A percentile compares a stretch with the other conserved stretches of the same genome.
Evolutionary conservation across 1,284 basidiomycete species (phyloP).

Genomic region (Kwoniella shivajii): DNA sequence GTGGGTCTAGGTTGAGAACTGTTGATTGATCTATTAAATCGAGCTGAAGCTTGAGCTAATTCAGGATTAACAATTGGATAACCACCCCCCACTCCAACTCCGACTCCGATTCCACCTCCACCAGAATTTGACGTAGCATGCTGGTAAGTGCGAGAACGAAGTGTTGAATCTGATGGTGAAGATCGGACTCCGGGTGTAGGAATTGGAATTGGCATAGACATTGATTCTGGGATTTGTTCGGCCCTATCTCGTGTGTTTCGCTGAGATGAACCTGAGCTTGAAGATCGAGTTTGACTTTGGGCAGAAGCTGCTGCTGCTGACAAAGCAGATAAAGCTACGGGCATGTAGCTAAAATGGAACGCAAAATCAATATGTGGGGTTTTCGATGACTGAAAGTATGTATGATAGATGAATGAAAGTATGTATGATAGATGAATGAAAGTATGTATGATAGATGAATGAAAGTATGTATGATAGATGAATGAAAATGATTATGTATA

Average conservation of each 20-base stretch:
- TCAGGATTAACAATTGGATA: background rate
- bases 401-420: too few species aligned
- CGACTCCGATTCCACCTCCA: too few species aligned
- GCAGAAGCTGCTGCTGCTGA: slow-evolving; percentile 29
- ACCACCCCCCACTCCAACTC: too few species aligned
- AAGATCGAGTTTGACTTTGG: slow-evolving; percentile 2
- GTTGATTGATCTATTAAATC: background rate
- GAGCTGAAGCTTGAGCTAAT: background rate
- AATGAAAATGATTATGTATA: too few species aligned
- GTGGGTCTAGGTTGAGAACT: background rate
- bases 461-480: too few species aligned
- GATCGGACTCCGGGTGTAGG: slow-evolving; percentile 21
- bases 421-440: too few species aligned
- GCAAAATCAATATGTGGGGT: too few species aligned
- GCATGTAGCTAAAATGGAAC: slow-evolving; percentile 38
- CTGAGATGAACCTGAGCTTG: background rate
- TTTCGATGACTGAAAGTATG: too few species aligned
- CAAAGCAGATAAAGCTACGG: slow-evolving; percentile 45
- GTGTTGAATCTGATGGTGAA: slow-evolving; percentile 12
- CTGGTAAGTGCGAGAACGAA: slow-evolving; percentile 32
- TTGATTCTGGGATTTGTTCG: slow-evolving; percentile 27
- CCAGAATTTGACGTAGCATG: slow-evolving; percentile 11
- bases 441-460: too few species aligned
- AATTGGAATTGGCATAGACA: slow-evolving; percentile 39
- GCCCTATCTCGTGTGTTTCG: slow-evolving; percentile 14